Percentiles rank a stretch among this genome's conserved stretches.
phyloP scores from a whole-genome alignment of 1,284 basidiomycete species.

The Pascua guehoae region DNA sequence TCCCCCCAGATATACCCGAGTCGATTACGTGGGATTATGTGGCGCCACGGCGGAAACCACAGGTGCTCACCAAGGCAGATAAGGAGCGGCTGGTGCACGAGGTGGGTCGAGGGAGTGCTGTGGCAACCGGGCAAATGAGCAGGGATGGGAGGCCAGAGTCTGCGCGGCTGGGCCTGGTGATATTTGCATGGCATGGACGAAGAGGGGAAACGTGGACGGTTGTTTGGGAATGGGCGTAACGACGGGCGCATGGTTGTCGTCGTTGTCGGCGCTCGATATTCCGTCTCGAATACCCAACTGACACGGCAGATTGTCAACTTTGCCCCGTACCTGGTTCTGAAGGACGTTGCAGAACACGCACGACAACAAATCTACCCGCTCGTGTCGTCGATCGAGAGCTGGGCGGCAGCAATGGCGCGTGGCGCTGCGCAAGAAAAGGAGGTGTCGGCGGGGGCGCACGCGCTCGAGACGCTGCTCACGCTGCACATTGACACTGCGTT shows the following conservation, averaged over 20 bases:
- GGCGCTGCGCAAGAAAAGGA: conserved; percentile 27
- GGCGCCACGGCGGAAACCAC: conserved; percentile 4
- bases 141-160: no score
- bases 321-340: conserved; percentile 32
- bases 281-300: background rate
- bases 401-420: conserved; percentile 20
- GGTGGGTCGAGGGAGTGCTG: conserved; percentile 19
- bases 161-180: no score
- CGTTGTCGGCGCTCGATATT: no score
- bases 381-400: conserved; percentile 32
- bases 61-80: conserved; percentile 28
- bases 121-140: no score
- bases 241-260: no score
- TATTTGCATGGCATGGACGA: no score
- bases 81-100: conserved; percentile 35
- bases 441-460: conserved; percentile 36
- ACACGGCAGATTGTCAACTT: conserved; percentile 37
- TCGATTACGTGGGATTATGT: conserved; percentile 36
- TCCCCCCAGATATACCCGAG: conserved; percentile 27
- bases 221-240: no score
- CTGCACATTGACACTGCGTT: conserved; percentile 46
- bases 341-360: conserved; percentile 41
- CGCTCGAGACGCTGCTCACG: conserved; percentile 48
- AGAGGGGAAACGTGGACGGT: no score
- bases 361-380: conserved; percentile 32